phyloP scores from a whole-genome alignment of 345 rosid species.

The Eucalyptus erythrocorys region DNA sequence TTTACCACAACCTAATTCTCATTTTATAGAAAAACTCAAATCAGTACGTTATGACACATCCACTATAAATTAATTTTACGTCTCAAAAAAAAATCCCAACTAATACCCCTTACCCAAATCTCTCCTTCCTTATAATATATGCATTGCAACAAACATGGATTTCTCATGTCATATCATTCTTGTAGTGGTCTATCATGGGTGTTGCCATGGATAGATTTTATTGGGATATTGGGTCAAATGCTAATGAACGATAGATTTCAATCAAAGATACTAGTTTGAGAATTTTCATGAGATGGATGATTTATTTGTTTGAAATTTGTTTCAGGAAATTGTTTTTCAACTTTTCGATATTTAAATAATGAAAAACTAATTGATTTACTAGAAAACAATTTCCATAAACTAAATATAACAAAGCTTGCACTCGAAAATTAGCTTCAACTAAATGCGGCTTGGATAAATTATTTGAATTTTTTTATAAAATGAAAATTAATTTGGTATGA shows the following conservation, averaged over 20 bases:
- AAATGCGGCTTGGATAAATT: background rate
- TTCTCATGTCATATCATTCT: background rate
- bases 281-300: background rate
- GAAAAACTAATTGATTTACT: too few species aligned
- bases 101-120: background rate
- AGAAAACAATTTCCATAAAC: too few species aligned
- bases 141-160: background rate
- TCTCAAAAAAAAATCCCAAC: background rate
- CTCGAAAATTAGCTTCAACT: background rate
- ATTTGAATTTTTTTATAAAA: background rate
- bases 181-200: background rate
- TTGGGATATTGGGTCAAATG: background rate
- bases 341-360: too few species aligned
- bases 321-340: too few species aligned
- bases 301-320: too few species aligned
- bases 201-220: background rate
- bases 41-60: fast-evolving
- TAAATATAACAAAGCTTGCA: too few species aligned
- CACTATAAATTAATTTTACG: background rate
- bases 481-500: background rate
- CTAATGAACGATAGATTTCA: background rate
- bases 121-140: background rate
- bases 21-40: background rate
- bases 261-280: fast-evolving
- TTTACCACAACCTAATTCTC: background rate